phyloP scores from a whole-genome alignment of 768 basidiomycete genomes.

The Clitopilus passeckerianus region DNA sequence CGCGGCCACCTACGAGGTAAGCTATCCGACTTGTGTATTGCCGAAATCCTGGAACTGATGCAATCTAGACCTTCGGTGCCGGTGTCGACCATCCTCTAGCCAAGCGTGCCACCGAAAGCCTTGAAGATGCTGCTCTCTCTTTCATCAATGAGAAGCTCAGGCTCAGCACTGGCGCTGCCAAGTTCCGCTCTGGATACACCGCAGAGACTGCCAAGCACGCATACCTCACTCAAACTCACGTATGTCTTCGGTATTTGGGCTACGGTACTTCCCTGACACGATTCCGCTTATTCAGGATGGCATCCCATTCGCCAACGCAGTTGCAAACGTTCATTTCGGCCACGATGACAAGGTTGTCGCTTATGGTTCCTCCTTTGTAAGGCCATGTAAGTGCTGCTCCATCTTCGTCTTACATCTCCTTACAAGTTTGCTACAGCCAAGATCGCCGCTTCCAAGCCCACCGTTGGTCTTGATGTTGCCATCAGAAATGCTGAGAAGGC shows the following conservation, averaged over 20 bases:
- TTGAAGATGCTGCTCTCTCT: slow-evolving; percentile 13
- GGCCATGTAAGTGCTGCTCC: slow-evolving; percentile 24
- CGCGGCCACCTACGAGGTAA: slow-evolving; percentile 18
- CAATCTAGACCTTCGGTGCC: slow-evolving; percentile 19
- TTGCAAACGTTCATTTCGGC: slow-evolving; percentile 14
- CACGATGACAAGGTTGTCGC: slow-evolving; percentile 22
- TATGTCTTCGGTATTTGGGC: not conserved
- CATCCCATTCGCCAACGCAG: slow-evolving; percentile 14
- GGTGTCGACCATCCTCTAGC: slow-evolving; percentile 16
- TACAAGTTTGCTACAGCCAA: not conserved
- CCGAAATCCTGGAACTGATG: not conserved
- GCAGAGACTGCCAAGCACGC: slow-evolving; percentile 13
- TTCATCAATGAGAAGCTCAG: slow-evolving; percentile 16
- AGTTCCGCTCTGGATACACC: slow-evolving; percentile 13
- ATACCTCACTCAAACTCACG: slow-evolving; percentile 17
- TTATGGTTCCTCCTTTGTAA: slow-evolving; percentile 42
- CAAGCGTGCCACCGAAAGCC: slow-evolving; percentile 5
- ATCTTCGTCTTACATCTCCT: not conserved
- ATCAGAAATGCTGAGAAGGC: slow-evolving; percentile 30
- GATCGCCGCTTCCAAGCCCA: slow-evolving; percentile 27
- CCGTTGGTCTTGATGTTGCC: slow-evolving; percentile 26
- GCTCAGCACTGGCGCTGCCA: slow-evolving; percentile 3
- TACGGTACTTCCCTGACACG: not conserved
- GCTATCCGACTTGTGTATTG: not conserved
- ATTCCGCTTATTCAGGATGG: slow-evolving; percentile 6